A percentile compares a stretch with the other conserved stretches of the same genome.
phyloP scores from a whole-genome alignment of 2,329 filamentous ascomycete genomes.

The Aciculosporium take region DNA sequence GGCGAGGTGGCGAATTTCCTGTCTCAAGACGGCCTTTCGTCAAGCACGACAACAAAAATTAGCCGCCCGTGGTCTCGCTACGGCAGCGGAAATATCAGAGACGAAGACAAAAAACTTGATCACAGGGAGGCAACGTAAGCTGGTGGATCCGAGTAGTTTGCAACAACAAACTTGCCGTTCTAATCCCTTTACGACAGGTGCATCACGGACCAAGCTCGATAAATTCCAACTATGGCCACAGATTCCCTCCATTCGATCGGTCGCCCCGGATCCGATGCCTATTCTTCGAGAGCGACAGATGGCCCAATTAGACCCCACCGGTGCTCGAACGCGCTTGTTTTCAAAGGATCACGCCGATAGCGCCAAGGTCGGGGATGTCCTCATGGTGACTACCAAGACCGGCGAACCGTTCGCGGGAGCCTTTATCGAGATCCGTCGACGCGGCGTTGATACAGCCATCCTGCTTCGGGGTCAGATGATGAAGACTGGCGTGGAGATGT shows the following conservation, averaged over 20 bases:
- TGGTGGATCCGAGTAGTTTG: constrained; percentile 6
- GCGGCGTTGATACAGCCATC: constrained; percentile 81
- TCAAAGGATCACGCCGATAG: constrained; percentile 61
- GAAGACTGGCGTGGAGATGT: constrained; percentile 86
- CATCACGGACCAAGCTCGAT: constrained; percentile 20
- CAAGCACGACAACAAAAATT: constrained; percentile 37
- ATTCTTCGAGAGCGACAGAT: constrained; percentile 56
- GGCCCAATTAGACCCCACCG: constrained; percentile 65
- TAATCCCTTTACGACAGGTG: constrained; percentile 14
- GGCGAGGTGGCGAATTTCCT: constrained; percentile 52
- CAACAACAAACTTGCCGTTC: not conserved
- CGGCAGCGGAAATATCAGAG: constrained; percentile 15
- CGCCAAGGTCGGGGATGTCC: constrained; percentile 74
- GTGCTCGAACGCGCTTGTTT: constrained; percentile 71
- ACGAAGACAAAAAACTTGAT: constrained; percentile 14
- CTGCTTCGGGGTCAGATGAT: constrained; percentile 76
- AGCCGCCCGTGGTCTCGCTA: constrained; percentile 33
- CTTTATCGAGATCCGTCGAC: constrained; percentile 70
- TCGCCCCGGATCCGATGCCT: constrained; percentile 53
- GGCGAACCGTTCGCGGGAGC: constrained; percentile 85
- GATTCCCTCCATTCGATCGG: constrained; percentile 37
- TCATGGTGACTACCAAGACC: constrained; percentile 68
- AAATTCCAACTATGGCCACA: constrained; percentile 41
- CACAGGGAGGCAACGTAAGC: constrained; percentile 22
- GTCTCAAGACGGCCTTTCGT: constrained; percentile 51